phyloP scores from a whole-genome alignment of 345 rosid species.

The sweet orange (Citrus sinensis) region DVS_A1.0 CM039164.1:23853501-23854000 shows the following conservation, averaged over 20 bases:
- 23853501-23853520: constrained; percentile 77
- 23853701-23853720: constrained; percentile 70
- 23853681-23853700: constrained; percentile 91
- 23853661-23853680: constrained; percentile 83
- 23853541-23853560: constrained; percentile 67
- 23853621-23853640: constrained; percentile 33
- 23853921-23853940: neutral
- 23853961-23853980: neutral
- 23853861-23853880: neutral
- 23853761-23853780: constrained; percentile 64
- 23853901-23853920: neutral
- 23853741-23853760: constrained; percentile 65
- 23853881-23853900: neutral
- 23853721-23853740: constrained; percentile 58
- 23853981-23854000: neutral
- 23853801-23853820: constrained; percentile 38
- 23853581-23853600: neutral
- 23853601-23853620: neutral
- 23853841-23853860: neutral
- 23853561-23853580: constrained; percentile 6
- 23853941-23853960: neutral
- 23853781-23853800: constrained; percentile 81
- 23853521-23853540: constrained; percentile 67
- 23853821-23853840: constrained; percentile 5
- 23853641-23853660: constrained; percentile 95